These are phyloP conservation scores for Oryza nivara DNA, from an alignment of 176 grass and related monocot genomes.

Conservation along the genomic window DNA sequence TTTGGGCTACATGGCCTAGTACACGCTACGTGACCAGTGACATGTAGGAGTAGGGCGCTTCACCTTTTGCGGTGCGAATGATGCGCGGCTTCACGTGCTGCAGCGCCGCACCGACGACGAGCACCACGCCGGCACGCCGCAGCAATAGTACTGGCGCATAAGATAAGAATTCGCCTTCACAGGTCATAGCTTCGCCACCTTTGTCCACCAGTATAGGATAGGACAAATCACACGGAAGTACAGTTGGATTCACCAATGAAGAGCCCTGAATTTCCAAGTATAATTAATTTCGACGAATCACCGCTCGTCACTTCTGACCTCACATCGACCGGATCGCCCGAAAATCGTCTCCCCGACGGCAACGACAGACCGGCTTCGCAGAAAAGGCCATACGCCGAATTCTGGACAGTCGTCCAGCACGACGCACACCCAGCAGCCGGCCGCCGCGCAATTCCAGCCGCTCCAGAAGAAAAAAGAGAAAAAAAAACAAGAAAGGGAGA, in stretches of 20 bases:
- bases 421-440: not conserved
- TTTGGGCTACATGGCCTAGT: slow-evolving; percentile 32
- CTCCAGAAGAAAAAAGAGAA: not conserved
- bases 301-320: not conserved
- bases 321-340: not conserved
- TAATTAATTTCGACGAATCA: not conserved
- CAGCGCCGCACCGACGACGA: not conserved
- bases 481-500: not conserved
- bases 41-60: not conserved
- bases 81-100: slow-evolving; percentile 16
- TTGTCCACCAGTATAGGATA: not conserved
- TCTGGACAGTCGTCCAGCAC: not conserved
- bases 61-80: not conserved
- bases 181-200: no score
- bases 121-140: not conserved
- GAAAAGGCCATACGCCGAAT: not conserved
- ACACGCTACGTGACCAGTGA: not conserved
- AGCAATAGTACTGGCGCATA: not conserved
- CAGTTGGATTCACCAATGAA: not conserved
- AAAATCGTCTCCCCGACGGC: not conserved
- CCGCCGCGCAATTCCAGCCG: not conserved
- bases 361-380: not conserved
- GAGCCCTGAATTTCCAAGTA: not conserved
- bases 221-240: not conserved
- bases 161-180: not conserved